Base-by-base conservation (phyloP, 75 land plant species). In the Cupressus sempervirens region DNA sequence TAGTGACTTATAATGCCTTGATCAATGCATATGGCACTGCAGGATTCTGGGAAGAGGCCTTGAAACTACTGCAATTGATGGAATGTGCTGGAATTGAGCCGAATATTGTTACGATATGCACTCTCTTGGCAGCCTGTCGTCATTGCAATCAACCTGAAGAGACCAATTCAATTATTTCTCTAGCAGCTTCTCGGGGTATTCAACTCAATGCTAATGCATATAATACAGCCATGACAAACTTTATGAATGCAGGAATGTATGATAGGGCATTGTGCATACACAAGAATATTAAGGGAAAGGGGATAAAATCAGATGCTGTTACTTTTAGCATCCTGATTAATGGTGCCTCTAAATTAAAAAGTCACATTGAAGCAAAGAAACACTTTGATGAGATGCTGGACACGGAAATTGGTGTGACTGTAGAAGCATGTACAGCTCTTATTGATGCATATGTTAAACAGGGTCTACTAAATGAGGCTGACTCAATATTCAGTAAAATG, bases 11-110 rank as follows among this genome's bases (percentile, higher is more conserved):
- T 83, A 96, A 94, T 92, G 92, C 98, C 35, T 87, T 97, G 23
- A 94, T 97, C 67, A 92, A 94, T 92, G 98, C 99, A 1, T 95
- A 94, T 91, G 96, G 95, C 23, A 88, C 95, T 83, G 88, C 72
- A 76, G 98, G 99, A 48, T 86, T 87, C 41, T 65, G 94, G 32
- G 83, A 90, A 48, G 91, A 95, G 87, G 99, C 99, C 56, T 85
- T 94, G 40, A 89, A 92, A 45, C 85, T 96, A 45, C 85, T 94
- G 35, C 91, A 90, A 83, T 91, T 90, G 86, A 97, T 97, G 99
- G 95, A 94, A 85, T 84, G 82, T 50, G 87, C 90, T 58, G 89
- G 92, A 7, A 73, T 97, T 68, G 84, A 87, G 53, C 95, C 99
- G 75, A 93, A 97, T 82, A 82, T 88, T 87, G 96, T 97, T 56